These are phyloP conservation scores for Aegilops tauschii DNA, from an alignment of 176 grass and related monocot genomes.

Conservation along the genomic window DNA sequence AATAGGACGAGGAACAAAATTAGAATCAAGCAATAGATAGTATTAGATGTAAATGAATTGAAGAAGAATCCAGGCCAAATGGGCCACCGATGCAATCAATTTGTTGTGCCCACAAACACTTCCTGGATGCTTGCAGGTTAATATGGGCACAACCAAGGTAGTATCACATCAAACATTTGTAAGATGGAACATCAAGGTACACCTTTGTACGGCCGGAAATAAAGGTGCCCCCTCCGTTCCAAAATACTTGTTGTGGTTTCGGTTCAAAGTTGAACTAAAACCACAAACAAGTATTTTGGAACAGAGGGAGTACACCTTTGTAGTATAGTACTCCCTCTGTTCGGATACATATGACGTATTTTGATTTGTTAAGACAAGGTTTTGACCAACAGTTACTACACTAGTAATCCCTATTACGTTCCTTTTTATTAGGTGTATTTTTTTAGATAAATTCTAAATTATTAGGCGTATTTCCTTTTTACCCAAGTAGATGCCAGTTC, in stretches of 20 bases:
- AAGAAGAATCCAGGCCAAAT: slow-evolving; percentile 10
- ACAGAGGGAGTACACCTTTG: neutral
- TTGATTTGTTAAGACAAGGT: neutral
- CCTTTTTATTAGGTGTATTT: too few species aligned
- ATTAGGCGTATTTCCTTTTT: too few species aligned
- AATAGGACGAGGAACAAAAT: slow-evolving; percentile 18
- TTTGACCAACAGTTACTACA: neutral
- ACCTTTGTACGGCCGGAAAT: neutral
- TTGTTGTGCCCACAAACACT: slow-evolving; percentile 11
- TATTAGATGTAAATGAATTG: slow-evolving; percentile 9
- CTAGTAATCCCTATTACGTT: too few species aligned
- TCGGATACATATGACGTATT: neutral
- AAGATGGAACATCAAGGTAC: neutral
- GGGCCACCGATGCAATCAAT: slow-evolving; percentile 6
- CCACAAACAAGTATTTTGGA: too few species aligned
- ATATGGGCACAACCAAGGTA: neutral
- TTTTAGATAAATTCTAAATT: too few species aligned
- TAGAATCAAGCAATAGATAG: slow-evolving; percentile 18
- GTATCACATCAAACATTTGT: slow-evolving; percentile 1
- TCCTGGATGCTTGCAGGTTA: slow-evolving; percentile 1
- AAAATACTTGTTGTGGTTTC: too few species aligned
- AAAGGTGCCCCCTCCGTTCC: too few species aligned
- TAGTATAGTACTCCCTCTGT: neutral
- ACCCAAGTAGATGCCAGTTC: too few species aligned
- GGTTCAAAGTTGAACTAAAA: too few species aligned